A percentile compares a stretch with the other conserved stretches of the same genome.
Conservation (phyloP, 139 green algal species). For the Tetraselmis chui region DNA sequence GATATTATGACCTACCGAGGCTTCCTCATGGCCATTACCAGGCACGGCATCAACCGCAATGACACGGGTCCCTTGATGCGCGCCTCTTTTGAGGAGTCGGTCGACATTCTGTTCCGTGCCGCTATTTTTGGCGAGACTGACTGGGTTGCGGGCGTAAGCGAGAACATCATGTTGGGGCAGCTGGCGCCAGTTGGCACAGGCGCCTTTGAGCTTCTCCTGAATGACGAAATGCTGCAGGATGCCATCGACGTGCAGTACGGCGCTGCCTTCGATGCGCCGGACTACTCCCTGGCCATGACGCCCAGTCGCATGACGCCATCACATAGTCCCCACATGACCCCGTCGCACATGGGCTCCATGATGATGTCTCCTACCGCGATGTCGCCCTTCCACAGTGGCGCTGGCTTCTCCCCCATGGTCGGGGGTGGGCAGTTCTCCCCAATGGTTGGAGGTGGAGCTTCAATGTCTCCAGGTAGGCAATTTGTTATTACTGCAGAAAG, state of each 20-base stretch:
- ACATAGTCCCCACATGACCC: constrained; percentile 38
- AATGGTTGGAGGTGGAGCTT: constrained; percentile 10
- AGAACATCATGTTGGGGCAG: constrained; percentile 98
- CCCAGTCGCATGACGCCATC: constrained; percentile 35
- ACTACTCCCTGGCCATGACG: constrained; percentile 25
- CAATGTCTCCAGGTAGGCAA: background rate
- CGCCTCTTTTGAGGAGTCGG: constrained; percentile 98
- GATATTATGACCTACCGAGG: constrained; percentile 78
- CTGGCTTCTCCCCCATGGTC: constrained; percentile 51
- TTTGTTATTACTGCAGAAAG: no score
- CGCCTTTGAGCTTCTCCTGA: constrained; percentile 86
- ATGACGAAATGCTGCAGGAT: constrained; percentile 79
- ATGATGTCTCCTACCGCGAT: constrained; percentile 35
- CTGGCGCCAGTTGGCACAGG: constrained; percentile 83
- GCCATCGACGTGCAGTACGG: constrained; percentile 72
- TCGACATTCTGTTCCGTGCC: constrained; percentile 92
- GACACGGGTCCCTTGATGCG: constrained; percentile 85
- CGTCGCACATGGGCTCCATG: constrained; percentile 24
- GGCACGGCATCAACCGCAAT: constrained; percentile 97
- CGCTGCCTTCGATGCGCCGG: background rate
- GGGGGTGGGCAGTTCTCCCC: constrained; percentile 4
- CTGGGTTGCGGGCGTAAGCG: constrained; percentile 73
- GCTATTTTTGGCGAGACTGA: constrained; percentile 70
- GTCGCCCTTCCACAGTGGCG: constrained; percentile 41
- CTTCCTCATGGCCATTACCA: constrained; percentile 96